phyloP scores from a whole-genome alignment of 352 stramenopile genomes.

The Pythium aristosporum region DNA sequence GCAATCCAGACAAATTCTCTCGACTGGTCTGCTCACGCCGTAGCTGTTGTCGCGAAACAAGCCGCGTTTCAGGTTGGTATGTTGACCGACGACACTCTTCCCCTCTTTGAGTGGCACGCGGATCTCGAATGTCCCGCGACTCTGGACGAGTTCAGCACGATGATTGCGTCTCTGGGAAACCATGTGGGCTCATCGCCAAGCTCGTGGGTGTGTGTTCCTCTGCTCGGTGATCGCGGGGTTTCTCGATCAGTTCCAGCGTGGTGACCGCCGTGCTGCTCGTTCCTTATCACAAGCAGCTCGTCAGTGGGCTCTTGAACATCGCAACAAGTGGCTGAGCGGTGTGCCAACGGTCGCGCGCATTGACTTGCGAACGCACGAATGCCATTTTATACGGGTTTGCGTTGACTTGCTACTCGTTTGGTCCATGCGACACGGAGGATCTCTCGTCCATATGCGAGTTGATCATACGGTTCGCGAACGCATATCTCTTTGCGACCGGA shows the following conservation, averaged over 20 bases:
- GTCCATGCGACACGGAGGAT: conserved; percentile 7
- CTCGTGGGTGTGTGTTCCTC: conserved; percentile 5
- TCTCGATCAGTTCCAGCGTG: conserved; percentile 5
- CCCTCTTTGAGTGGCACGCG: conserved; percentile 1
- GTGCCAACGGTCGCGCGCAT: conserved; percentile 1
- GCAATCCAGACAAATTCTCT: conserved; percentile 4
- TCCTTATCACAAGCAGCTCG: background rate
- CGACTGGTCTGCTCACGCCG: conserved; percentile 5
- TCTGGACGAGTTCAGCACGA: background rate
- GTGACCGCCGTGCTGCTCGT: background rate
- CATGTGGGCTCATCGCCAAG: conserved; percentile 3
- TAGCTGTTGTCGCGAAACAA: conserved; percentile 5
- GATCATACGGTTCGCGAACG: conserved; percentile 3
- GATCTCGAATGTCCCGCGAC: background rate
- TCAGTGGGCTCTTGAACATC: conserved; percentile 8
- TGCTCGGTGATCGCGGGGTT: conserved; percentile 16
- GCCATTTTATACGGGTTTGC: conserved; percentile 17
- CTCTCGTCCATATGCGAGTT: conserved; percentile 6
- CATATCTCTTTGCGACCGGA: conserved; percentile 5
- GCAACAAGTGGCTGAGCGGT: conserved; percentile 8
- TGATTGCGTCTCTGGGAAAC: background rate
- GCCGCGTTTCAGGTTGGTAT: conserved; percentile 10
- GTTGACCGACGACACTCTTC: background rate
- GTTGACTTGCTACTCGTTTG: conserved; percentile 11
- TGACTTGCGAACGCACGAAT: conserved; percentile 13